Base-by-base conservation (phyloP, 1,139 yeast species). In the Suhomyces kunorum region DNA sequence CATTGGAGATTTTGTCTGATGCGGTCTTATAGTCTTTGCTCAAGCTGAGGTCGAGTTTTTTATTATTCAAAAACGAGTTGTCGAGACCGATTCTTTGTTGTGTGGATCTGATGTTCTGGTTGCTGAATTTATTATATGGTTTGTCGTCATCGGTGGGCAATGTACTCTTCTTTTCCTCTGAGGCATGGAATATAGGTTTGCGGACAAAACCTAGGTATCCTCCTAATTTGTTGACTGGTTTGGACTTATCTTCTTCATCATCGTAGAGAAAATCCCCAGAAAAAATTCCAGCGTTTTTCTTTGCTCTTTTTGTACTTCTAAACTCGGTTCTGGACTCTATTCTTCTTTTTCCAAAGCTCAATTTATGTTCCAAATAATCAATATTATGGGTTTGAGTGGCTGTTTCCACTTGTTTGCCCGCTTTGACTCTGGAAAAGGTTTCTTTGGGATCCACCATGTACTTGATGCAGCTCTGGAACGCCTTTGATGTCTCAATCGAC, bases 391-490 rank as follows among this genome's bases (percentile, higher is more conserved):
- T 72, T 47, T 72, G 78, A 3, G 78, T 72, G 2, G 71, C 46
- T 1, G 72, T 64, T 44, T 72, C 76, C 6, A 71, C 74, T 43
- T 48, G 48, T 14, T 55, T 55, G 8, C 43, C 32, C 7, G 38
- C 34, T 13, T 7, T 13, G 2, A 43, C 32, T 5, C 19, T 17
- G 6, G 66, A 57, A n/a, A 40, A 31, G 3, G 76, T 70, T 48
- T 72, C 77, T 33, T 62, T 56, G 0, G 77, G 76, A 46, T 71
- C 60, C 3, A 66, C 56, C 68, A 66, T 68, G 42, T 70, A 70
- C 50, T 64, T 68, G 36, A 69, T 53, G 43, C 64, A 52, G 12
- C 56, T 47, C 42, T 65, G 65, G 25, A 69, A 49, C 2, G 61
- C 55, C 32, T 66, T 65, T 0, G 73, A 59, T 1, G 67, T 63